Base-by-base conservation (phyloP, 345 rosid genomes). In the Eucalyptus pauciflora region DNA sequence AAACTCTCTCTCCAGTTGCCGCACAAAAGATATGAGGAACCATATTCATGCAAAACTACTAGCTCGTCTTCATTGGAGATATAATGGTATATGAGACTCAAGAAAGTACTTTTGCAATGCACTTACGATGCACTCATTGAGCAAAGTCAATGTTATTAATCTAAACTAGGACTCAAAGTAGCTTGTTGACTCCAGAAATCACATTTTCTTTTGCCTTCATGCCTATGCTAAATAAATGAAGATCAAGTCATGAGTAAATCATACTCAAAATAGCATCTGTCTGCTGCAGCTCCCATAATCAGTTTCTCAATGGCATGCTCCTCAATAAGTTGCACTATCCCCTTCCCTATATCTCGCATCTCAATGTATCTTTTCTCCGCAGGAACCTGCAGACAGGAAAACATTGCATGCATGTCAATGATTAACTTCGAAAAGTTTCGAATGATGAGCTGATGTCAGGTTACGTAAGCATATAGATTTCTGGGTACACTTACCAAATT, bases 221-320 rank as follows among this genome's bases (percentile, higher is more conserved):
- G 46, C 22, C 46, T 18, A 71, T 71, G 2, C 46, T 69, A 49
- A 50, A 87, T 41, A 31, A 62, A 29, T 15, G 31, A 69, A 1
- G 22, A 79, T 10, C 31, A 64, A 88, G 85, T 51, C 87, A 81
- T 45, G 54, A 87, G 56, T 64, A 43, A 69, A 79, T 67, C 37
- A 12, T 93, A 96, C 97, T 88, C 91, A 49, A 91, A 87, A 89
- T 92, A 92, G 91, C 91, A 91, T 81, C 90, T 90, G 87, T 94
- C 93, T 54, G 98, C 95, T 89, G 97, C 98, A 46, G 97, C 98
- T 91, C 97, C 98, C 96, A 95, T 94, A 67, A 95, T 95, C 86
- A 93, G 95, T 93, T 94, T 95, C 92, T 91, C 94, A 87, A 95
- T 91, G 58, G 90, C 90, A 89, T 94, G 91, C 89, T 86, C 92